phyloP scores from a whole-genome alignment of 768 basidiomycete species.

The Psilocybe tampanensis region DNA sequence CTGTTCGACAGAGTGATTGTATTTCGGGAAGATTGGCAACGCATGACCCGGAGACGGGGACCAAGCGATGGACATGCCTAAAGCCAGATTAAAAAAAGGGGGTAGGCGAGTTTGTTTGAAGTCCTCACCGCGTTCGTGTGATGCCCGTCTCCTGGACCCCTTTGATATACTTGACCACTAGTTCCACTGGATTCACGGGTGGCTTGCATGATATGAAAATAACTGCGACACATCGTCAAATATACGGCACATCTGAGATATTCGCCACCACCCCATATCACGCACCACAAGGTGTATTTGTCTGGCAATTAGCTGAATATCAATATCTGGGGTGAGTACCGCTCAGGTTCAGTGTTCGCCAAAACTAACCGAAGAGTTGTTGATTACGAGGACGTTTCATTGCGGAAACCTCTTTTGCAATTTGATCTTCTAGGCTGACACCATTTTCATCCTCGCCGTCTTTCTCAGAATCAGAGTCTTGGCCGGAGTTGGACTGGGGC shows the following conservation, averaged over 20 bases:
- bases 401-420: slow-evolving; percentile 70
- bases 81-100: neutral
- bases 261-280: neutral
- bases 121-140: slow-evolving; percentile 62
- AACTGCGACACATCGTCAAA: slow-evolving; percentile 42
- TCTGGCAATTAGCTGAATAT: slow-evolving; percentile 67
- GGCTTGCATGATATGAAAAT: slow-evolving; percentile 80
- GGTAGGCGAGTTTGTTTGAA: neutral
- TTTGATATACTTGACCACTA: slow-evolving; percentile 65
- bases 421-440: slow-evolving; percentile 67
- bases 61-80: slow-evolving; percentile 72
- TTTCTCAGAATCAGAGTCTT: slow-evolving; percentile 25
- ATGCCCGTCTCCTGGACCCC: slow-evolving; percentile 64
- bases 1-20: slow-evolving; percentile 54
- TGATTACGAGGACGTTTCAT: slow-evolving; percentile 64
- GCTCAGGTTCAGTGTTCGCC: neutral
- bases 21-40: slow-evolving; percentile 74
- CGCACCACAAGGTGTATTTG: slow-evolving; percentile 79
- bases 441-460: slow-evolving; percentile 37
- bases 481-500: slow-evolving; percentile 44
- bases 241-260: neutral
- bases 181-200: slow-evolving; percentile 74
- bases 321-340: slow-evolving; percentile 3
- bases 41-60: slow-evolving; percentile 70
- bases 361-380: slow-evolving; percentile 60